Evolutionary conservation across 1,139 yeast species (phyloP), one percentile per base, ranked within the genome.

Genomic region (Zygosaccharomyces sapae): DNA sequence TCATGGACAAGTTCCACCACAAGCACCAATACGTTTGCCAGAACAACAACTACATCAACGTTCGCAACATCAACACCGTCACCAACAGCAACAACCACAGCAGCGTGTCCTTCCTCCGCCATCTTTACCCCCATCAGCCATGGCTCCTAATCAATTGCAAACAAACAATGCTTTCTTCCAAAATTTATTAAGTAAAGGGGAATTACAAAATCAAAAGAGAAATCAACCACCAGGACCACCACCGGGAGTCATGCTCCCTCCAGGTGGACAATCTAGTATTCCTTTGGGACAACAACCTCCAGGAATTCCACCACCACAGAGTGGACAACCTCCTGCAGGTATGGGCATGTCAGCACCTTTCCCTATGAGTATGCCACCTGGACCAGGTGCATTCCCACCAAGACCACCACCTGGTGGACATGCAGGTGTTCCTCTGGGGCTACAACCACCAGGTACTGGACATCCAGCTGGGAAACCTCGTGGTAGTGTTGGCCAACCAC

Each of bases 401-500:
- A 10, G 34, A 13, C 56, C 71, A 25, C 67, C 67, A 34, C 58
- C 59, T 47, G 63, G 52, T 33, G 48, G 57, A 13, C 25, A 22
- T 7, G 25, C 9, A 6, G 25, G 25, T 22, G 25, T 22, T 22
- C 25, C 25, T 22, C 25, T 22, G 25, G 25, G 25, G 25, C 9
- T 22, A 9, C 66, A 68, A 33, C 69, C 52, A 50, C 53, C 48
- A 12, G 34, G 47, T 22, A 48, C 50, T 34, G 45, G 35, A 25
- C 67, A 67, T 33, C 59, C 58, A 47, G 63, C 52, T 35, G 49
- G 56, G 18, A 66, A 68, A 34, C 70, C 52, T 25, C 44, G 47
- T 31, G 44, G 31, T 18, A 44, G 47, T 34, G 41, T 16, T 38
- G 45, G 38, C 34, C 58, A 48, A 38, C 63, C 53, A 27, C 57